Evolutionary conservation across 352 stramenopile species (phyloP), one percentile per base, ranked within the genome.

Genomic region (Pythium chondricola): DNA sequence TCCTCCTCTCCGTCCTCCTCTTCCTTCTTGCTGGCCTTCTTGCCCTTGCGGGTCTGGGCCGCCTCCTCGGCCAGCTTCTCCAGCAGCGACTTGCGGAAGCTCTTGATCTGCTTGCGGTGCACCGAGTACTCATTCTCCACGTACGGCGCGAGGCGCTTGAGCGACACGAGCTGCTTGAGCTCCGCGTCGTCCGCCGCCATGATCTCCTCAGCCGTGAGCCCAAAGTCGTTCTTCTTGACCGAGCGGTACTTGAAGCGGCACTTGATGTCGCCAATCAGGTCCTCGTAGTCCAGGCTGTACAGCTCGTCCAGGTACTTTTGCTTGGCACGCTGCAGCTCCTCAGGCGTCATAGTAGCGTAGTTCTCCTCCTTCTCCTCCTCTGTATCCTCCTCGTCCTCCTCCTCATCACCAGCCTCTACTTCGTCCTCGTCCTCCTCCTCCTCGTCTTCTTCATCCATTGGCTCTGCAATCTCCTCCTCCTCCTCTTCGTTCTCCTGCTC

Each of bases 261-360:
- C 41, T 96, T 95, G 60, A 98, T 83, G 55, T 97, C 95, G 18
- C 89, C 96, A 55, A 99, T 97, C 33, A 99, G 85, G 58, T 99
- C 96, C 67, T 99, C 97, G 60, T 99, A 99, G 67, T 99, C 97
- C 21, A 99, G 74, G 36, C 96, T 89, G 67, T 99, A 98, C 8
- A 99, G 69, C 56, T 99, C 95, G 41, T 99, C 92, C 49, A 97
- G 67, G 52, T 97, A 92, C 56, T 97, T 92, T 48, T 95, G 67
- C 68, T 95, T 89, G 58, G 93, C 93, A 21, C 56, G 63, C 49
- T 85, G 43, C 38, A 91, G 77, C 48, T 95, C 68, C 21, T 71
- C 61, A 0, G 50, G 48, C 10, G 64, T 83, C 74, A 90, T 75
- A 30, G 69, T 69, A 31, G 72, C 50, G 11, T 67, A 44, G 1